A percentile compares a stretch with the other conserved stretches of the same genome.
These are phyloP conservation scores for Sarcodon sp. DNA, from an alignment of 768 basidiomycete species.

Conservation along the genomic window DNA sequence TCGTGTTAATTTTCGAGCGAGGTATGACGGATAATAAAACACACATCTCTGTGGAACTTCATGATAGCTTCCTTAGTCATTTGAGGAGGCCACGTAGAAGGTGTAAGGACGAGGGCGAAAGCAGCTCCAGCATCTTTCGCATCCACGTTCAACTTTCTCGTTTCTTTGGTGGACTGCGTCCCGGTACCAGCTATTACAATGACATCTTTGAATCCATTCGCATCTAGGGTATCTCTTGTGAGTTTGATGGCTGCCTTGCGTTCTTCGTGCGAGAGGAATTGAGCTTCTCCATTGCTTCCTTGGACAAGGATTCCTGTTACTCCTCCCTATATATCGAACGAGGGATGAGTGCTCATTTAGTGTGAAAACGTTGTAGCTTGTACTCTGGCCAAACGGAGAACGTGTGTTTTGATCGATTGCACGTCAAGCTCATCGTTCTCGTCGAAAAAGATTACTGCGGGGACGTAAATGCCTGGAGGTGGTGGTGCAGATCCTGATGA, in stretches of 20 bases:
- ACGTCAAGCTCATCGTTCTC: constrained; percentile 61
- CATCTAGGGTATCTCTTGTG: constrained; percentile 60
- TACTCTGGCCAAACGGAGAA: constrained; percentile 64
- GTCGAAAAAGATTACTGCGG: constrained; percentile 65
- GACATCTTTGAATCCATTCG: constrained; percentile 53
- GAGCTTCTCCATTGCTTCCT: constrained; percentile 68
- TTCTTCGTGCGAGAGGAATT: constrained; percentile 63
- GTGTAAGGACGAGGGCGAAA: constrained; percentile 65
- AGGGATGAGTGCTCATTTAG: constrained; percentile 8
- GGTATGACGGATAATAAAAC: constrained; percentile 2
- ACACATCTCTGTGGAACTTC: constrained; percentile 51
- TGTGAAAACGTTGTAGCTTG: constrained; percentile 5
- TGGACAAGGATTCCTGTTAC: constrained; percentile 64
- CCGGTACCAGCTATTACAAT: constrained; percentile 78
- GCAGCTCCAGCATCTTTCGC: constrained; percentile 76
- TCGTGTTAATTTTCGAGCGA: background rate
- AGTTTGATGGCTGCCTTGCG: constrained; percentile 47
- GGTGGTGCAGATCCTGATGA: constrained; percentile 21
- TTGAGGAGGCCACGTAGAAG: constrained; percentile 53
- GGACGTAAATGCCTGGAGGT: constrained; percentile 63
- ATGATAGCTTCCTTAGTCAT: constrained; percentile 55
- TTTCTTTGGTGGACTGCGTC: constrained; percentile 68
- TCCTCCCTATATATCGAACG: constrained; percentile 38
- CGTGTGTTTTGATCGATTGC: constrained; percentile 50
- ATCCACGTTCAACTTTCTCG: constrained; percentile 53